Evolutionary conservation across 1,284 basidiomycete species (phyloP).

Genomic region (Malassezia caprae): DNA sequence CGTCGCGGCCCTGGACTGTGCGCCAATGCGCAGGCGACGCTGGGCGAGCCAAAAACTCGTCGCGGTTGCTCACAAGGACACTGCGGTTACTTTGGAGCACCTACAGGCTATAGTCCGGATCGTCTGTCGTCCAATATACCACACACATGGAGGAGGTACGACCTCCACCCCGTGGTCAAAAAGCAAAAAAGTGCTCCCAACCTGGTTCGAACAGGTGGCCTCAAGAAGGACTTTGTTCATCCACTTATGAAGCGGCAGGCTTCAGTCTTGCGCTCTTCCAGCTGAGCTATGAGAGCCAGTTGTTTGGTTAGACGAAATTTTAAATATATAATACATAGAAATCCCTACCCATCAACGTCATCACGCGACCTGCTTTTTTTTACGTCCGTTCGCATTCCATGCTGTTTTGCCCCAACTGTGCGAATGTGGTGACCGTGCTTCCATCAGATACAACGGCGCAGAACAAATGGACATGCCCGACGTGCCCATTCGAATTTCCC

Average conservation of each 20-base stretch:
- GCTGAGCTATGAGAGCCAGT: constrained; percentile 18
- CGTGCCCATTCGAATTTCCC: constrained; percentile 89
- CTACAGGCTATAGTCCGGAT: constrained; percentile 13
- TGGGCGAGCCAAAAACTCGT: constrained; percentile 12
- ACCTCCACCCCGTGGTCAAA: background rate
- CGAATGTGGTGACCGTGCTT: constrained; percentile 67
- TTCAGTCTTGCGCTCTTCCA: constrained; percentile 23
- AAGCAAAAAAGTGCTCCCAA: constrained; percentile 15
- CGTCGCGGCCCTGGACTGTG: background rate
- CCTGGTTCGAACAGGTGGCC: constrained; percentile 23
- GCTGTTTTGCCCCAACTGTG: constrained; percentile 91
- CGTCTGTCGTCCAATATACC: constrained; percentile 9
- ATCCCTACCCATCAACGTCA: background rate
- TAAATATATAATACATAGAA: background rate
- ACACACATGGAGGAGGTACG: constrained; percentile 7
- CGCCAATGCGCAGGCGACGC: constrained; percentile 8
- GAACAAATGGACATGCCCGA: constrained; percentile 86
- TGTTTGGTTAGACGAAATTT: background rate
- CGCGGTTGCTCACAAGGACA: constrained; percentile 9
- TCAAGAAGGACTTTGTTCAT: constrained; percentile 17
- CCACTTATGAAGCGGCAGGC: constrained; percentile 11
- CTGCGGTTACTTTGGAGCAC: background rate
- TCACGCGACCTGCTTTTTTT: background rate
- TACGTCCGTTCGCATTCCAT: constrained; percentile 49
- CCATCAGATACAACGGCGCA: constrained; percentile 53